These are phyloP conservation scores for Mimosa bimucronata DNA, from an alignment of 306 rosid species.

Conservation along the genomic window DNA sequence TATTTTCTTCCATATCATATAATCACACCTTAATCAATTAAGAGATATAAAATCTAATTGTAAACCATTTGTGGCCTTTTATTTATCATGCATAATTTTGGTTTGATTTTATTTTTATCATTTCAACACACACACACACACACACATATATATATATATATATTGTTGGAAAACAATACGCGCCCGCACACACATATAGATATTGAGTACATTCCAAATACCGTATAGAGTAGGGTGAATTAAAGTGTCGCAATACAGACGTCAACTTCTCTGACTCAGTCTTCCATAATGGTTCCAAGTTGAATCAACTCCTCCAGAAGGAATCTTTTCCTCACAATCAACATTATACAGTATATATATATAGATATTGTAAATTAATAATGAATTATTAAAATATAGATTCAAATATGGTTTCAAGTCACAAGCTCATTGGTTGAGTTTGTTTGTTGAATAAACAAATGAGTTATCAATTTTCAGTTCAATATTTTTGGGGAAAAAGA, in stretches of 20 bases:
- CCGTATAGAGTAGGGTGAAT: background rate
- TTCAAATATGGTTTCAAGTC: background rate
- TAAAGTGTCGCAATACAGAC: background rate
- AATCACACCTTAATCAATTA: background rate
- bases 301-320: background rate
- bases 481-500: background rate
- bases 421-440: background rate
- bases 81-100: background rate
- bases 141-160: too few relatives aligned
- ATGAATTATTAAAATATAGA: background rate
- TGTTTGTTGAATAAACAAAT: background rate
- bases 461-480: background rate
- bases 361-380: too few relatives aligned
- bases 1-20: background rate
- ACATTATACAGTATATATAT: too few relatives aligned
- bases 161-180: too few relatives aligned
- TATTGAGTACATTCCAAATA: background rate
- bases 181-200: too few relatives aligned
- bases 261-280: background rate
- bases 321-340: background rate
- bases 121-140: too few relatives aligned
- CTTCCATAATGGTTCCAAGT: background rate
- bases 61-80: background rate
- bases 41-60: background rate
- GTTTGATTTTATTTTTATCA: too few relatives aligned